Percentiles rank a stretch among this genome's conserved stretches.
Evolutionary conservation across 768 basidiomycete genomes (phyloP).

Genomic region (Leccinum uliginosum): DNA sequence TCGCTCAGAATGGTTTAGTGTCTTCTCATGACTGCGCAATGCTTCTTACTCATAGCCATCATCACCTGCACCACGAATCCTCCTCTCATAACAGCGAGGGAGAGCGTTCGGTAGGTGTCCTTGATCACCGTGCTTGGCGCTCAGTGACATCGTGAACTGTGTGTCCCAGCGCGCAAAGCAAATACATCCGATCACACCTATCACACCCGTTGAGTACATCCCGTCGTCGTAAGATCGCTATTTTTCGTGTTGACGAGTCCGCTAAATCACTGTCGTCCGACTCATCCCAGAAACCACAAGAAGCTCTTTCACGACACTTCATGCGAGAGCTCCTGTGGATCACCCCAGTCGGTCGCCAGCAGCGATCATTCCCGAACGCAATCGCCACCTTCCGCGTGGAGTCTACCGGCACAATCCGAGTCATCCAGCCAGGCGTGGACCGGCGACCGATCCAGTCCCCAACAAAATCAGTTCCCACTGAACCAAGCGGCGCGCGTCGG

Average conservation of each 20-base stretch:
- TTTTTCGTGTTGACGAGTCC: constrained; percentile 5
- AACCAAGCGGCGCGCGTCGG: constrained; percentile 47
- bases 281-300: constrained; percentile 29
- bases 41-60: constrained; percentile 29
- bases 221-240: constrained; percentile 29
- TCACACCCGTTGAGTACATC: constrained; percentile 32
- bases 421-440: constrained; percentile 28
- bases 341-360: constrained; percentile 31
- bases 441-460: constrained; percentile 31
- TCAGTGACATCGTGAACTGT: constrained; percentile 12
- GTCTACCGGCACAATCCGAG: constrained; percentile 37
- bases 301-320: constrained; percentile 31
- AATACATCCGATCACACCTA: constrained; percentile 33
- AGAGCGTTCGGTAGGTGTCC: constrained; percentile 24
- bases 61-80: constrained; percentile 24
- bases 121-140: constrained; percentile 2
- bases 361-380: constrained; percentile 47
- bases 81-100: constrained; percentile 24
- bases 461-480: constrained; percentile 33
- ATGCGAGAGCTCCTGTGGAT: constrained; percentile 26
- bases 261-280: constrained; percentile 10
- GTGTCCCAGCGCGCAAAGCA: constrained; percentile 25
- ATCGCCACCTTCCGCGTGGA: constrained; percentile 42
- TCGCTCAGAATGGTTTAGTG: constrained; percentile 36
- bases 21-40: constrained; percentile 33